A percentile compares a stretch with the other conserved stretches of the same genome.
phyloP scores from a whole-genome alignment of 2,329 filamentous ascomycete genomes.

The Zymoseptoria tritici region DNA sequence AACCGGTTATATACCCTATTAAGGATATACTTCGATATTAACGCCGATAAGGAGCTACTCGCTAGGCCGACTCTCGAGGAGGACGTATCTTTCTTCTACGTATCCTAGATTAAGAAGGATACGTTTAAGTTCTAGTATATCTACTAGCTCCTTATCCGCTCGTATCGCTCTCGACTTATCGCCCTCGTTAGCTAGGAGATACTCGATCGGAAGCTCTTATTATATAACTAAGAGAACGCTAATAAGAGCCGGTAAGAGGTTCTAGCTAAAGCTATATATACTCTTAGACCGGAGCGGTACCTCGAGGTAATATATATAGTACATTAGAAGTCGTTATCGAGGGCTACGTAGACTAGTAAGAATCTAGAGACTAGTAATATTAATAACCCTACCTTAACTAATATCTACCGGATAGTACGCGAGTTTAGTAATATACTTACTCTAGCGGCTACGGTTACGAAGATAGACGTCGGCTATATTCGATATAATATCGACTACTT shows the following conservation, averaged over 20 bases:
- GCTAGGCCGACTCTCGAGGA: neutral
- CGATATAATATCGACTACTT: neutral
- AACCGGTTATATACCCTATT: neutral
- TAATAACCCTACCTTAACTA: too few relatives aligned
- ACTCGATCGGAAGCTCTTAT: neutral
- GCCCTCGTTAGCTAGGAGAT: neutral
- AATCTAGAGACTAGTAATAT: too few relatives aligned
- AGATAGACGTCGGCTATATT: neutral
- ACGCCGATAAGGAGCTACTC: neutral
- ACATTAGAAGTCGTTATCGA: too few relatives aligned
- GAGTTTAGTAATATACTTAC: neutral
- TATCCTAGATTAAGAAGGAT: too few relatives aligned
- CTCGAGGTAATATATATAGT: too few relatives aligned
- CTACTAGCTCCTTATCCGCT: neutral
- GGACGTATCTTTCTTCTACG: too few relatives aligned
- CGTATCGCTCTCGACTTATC: neutral
- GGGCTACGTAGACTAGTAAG: too few relatives aligned
- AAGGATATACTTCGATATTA: neutral
- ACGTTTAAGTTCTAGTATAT: neutral
- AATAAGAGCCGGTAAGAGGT: too few relatives aligned
- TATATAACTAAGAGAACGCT: too few relatives aligned
- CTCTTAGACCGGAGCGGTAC: too few relatives aligned
- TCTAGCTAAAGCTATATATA: too few relatives aligned
- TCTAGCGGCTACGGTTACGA: neutral
- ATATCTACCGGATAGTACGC: neutral